Percentiles rank a stretch among this genome's conserved stretches.
phyloP scores from a whole-genome alignment of 805 yeast species.

The Saturnispora quitensis region DNA sequence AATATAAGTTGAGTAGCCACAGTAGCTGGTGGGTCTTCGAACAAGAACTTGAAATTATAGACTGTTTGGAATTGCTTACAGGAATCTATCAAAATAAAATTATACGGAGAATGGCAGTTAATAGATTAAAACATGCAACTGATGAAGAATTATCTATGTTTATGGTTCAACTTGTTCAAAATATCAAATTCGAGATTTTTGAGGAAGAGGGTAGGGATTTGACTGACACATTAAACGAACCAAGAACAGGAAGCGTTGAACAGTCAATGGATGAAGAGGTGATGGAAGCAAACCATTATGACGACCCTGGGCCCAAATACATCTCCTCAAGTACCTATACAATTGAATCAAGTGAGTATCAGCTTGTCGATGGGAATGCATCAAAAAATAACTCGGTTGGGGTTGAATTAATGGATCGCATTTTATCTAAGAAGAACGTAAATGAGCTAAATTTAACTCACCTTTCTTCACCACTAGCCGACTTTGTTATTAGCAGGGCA shows the following conservation, averaged over 20 bases:
- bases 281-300: slow-evolving; percentile 13
- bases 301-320: neutral
- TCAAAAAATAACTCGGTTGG: slow-evolving; percentile 16
- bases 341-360: slow-evolving; percentile 27
- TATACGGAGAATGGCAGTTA: slow-evolving; percentile 82
- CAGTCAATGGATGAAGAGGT: slow-evolving; percentile 7
- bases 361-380: slow-evolving; percentile 20
- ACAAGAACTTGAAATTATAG: slow-evolving; percentile 28
- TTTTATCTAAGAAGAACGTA: slow-evolving; percentile 9
- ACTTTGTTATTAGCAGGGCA: slow-evolving; percentile 67
- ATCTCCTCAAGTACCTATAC: slow-evolving; percentile 13
- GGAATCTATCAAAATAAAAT: slow-evolving; percentile 63
- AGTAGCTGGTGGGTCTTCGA: slow-evolving; percentile 23
- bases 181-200: slow-evolving; percentile 64
- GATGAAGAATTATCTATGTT: slow-evolving; percentile 77
- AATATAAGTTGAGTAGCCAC: neutral
- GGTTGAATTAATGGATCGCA: slow-evolving; percentile 18
- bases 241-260: slow-evolving; percentile 6
- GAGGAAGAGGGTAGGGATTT: slow-evolving; percentile 15
- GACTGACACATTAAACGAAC: neutral
- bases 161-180: slow-evolving; percentile 83
- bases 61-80: slow-evolving; percentile 66
- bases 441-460: slow-evolving; percentile 13
- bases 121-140: slow-evolving; percentile 64
- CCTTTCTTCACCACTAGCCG: slow-evolving; percentile 52